Base-by-base conservation (phyloP, 2,329 filamentous ascomycete species). In the Magnaporthiopsis rhizophila region DNA sequence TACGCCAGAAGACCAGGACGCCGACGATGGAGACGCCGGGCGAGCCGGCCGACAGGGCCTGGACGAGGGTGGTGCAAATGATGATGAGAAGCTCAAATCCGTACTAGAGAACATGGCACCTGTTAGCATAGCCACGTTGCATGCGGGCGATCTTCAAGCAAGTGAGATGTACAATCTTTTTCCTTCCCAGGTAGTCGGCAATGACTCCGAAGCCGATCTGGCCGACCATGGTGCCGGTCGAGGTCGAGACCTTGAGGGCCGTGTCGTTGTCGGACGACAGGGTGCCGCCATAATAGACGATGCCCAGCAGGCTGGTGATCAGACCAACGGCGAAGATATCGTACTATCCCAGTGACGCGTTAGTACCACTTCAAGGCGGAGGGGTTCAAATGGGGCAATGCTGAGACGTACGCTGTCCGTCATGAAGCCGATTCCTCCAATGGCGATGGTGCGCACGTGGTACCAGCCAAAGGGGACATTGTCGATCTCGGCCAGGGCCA, bases 381-480 rank as follows among this genome's bases (percentile, higher is more conserved):
- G 12, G 24, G 24, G 24, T 8, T 13, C 24, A 7, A 30, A 24
- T 1, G 30, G 18, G 56, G 28, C 24, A 4, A n/a, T 15, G 34
- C 26, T 4, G 2, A 2, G 59, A 67, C 70, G 64, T 71, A 74
- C 3, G 3, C 89, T 89, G 73, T 94, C 91, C 21, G 91, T 94
- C 77, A 95, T 95, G 85, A 96, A 95, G 69, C 91, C 91, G 67
- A 94, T 89, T 70, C 91, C 91, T 36, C 90, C 90, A 30, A 94
- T 90, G 11, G 90, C 78, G 64, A 90, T 84, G 65, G 90, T 89
- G 57, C 90, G 85, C 65, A 93, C 85, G 72, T 95, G 91, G 73
- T 92, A 91, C 90, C 90, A 94, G 71, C 90, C 89, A 66, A 94
- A 93, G 3, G 87, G 87, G 12, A 89, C 90, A 78, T 89, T 89